phyloP scores from a whole-genome alignment of 768 basidiomycete species.

The Podaxis sp. region DNA sequence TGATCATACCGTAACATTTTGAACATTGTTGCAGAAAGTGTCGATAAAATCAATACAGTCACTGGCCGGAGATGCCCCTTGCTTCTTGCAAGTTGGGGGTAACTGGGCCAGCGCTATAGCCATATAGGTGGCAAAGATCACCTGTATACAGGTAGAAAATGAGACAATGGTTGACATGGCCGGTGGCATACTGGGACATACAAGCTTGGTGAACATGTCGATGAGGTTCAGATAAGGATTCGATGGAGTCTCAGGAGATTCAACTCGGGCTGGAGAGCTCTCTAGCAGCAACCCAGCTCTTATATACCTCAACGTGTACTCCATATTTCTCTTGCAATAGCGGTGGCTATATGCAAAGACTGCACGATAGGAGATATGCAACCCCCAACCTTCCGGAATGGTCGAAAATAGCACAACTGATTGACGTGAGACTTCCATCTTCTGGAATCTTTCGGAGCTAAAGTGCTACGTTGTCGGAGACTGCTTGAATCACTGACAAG shows the following conservation, averaged over 20 bases:
- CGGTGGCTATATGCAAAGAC: no score
- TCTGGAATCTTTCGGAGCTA: no score
- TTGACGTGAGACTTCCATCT: no score
- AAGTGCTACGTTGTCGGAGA: no score
- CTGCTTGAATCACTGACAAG: no score
- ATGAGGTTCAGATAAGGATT: background rate
- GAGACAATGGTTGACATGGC: background rate
- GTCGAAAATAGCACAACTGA: no score
- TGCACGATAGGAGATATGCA: no score
- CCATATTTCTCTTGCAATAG: background rate
- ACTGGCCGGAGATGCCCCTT: background rate
- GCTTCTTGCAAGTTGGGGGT: background rate
- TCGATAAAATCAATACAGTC: background rate
- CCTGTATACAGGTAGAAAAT: background rate
- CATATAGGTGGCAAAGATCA: background rate
- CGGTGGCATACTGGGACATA: background rate
- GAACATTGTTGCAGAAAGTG: background rate
- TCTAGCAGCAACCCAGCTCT: background rate
- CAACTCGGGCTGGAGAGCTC: background rate
- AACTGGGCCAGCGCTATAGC: background rate
- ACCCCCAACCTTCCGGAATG: no score
- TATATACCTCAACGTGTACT: background rate
- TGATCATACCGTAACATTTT: background rate
- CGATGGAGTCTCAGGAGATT: background rate
- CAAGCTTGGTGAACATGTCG: background rate